Evolutionary conservation across 306 rosid genomes (phyloP).

Genomic region (Sicyos edulis): DNA sequence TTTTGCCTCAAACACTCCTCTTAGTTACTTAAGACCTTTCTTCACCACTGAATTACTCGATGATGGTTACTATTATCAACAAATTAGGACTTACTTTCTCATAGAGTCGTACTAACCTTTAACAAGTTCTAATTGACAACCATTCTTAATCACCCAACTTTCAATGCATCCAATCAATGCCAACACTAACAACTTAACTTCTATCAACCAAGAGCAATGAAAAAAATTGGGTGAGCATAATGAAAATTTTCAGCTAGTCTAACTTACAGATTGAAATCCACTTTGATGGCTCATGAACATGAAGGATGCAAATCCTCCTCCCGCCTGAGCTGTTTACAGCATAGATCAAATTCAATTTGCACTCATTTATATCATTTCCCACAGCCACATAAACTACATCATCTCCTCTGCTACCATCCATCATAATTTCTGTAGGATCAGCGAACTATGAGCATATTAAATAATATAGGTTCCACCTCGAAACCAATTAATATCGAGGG

Average conservation of each 20-base stretch:
- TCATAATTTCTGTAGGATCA: slow-evolving; percentile 24
- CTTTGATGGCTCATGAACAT: slow-evolving; percentile 59
- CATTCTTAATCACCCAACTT: neutral
- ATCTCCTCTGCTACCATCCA: slow-evolving; percentile 29
- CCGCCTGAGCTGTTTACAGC: slow-evolving; percentile 69
- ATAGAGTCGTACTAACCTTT: neutral
- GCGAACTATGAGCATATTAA: neutral
- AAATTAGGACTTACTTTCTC: neutral
- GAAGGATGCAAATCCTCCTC: slow-evolving; percentile 56
- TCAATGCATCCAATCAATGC: neutral
- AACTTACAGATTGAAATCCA: slow-evolving; percentile 63
- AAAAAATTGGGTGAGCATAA: neutral
- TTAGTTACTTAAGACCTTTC: too few species aligned
- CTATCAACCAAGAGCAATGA: neutral
- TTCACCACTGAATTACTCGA: too few species aligned
- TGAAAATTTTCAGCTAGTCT: neutral
- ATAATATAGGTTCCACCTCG: too few species aligned
- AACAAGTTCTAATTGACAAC: neutral
- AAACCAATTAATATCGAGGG: too few species aligned
- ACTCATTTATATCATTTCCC: slow-evolving; percentile 52
- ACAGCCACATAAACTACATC: slow-evolving; percentile 65
- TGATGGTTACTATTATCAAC: neutral
- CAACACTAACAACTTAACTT: neutral
- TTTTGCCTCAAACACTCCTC: too few species aligned
- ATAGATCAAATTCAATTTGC: slow-evolving; percentile 54